phyloP scores from a whole-genome alignment of 2,329 filamentous ascomycete genomes.

The Colletotrichum chlorophyti region DNA sequence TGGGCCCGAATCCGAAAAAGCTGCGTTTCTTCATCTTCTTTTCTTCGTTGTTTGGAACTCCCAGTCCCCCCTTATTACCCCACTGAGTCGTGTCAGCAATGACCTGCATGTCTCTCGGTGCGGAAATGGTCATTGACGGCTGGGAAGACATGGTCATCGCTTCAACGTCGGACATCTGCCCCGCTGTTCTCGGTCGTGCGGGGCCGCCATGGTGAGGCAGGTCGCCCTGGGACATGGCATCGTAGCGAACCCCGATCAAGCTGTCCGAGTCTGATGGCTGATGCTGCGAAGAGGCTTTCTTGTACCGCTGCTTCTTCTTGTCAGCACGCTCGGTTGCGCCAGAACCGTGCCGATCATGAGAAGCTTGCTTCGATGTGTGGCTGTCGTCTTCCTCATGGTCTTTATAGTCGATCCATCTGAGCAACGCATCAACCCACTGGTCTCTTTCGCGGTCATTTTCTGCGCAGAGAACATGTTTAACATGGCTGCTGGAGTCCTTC shows the following conservation, averaged over 20 bases:
- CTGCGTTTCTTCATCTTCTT: slow-evolving; percentile 83
- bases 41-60: slow-evolving; percentile 66
- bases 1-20: slow-evolving; percentile 74
- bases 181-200: slow-evolving; percentile 44
- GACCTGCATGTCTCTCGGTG: slow-evolving; percentile 80
- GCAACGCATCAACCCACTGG: slow-evolving; percentile 87
- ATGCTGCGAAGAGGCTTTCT: slow-evolving; percentile 41
- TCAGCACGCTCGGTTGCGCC: slow-evolving; percentile 32
- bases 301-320: slow-evolving; percentile 40
- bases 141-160: slow-evolving; percentile 44
- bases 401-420: slow-evolving; percentile 85
- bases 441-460: slow-evolving; percentile 94
- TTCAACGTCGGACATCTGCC: slow-evolving; percentile 38
- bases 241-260: slow-evolving; percentile 65
- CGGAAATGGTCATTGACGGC: slow-evolving; percentile 72
- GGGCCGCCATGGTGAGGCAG: slow-evolving; percentile 50
- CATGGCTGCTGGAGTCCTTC: slow-evolving; percentile 86
- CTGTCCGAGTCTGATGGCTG: slow-evolving; percentile 49
- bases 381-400: slow-evolving; percentile 65
- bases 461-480: slow-evolving; percentile 93
- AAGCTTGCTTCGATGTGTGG: slow-evolving; percentile 36
- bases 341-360: slow-evolving; percentile 49
- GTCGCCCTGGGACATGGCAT: slow-evolving; percentile 60
- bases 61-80: slow-evolving; percentile 75
- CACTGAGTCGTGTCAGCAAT: slow-evolving; percentile 85